Base-by-base conservation (phyloP, 2,329 filamentous ascomycete genomes). In the Fusarium poae region DNA sequence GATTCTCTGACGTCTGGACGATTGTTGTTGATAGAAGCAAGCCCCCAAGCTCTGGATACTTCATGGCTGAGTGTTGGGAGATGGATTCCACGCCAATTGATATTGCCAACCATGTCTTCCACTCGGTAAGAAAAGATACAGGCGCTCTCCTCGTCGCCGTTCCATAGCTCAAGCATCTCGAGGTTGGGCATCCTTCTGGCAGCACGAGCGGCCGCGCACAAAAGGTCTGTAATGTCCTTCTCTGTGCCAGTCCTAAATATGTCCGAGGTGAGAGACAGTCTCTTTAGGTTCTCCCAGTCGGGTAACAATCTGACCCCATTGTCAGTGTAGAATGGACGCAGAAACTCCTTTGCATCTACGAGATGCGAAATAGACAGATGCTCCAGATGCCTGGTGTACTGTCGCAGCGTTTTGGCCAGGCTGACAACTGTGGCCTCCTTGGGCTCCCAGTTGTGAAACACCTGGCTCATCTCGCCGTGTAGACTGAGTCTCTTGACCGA, bases 271-370 rank as follows among this genome's bases (percentile, higher is more conserved):
- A 69, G 23, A 0, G 49, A 50, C 0, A 69, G 11, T 0, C 53
- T 57, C 34, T 56, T 18, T 0, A 64, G 43, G 13, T 48, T 6
- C 1, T 44, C 13, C 66, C 66, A 69, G 3, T 20, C 11, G 8
- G 46, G 48, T 1, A 66, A 6, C 3, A 12, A 30, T 2, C 10
- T 10, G 0, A 25, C 42, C 1, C 15, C 20, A 13, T 18, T 18
- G 5, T 37, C 57, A 3, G 54, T 42, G 15, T 20, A 34, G 13
- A 57, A 62, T 6, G 48, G 49, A 1, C 13, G 9, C 2, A 62
- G 20, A 11, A 69, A 69, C 2, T 68, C 48, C 10, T 46, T 39
- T 13, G 66, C 66, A 0, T 69, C 65, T 27, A 58, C 49, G 2
- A 69, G 21, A 15, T 58, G 49, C 1, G 62, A 62, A 8, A 69